Evolutionary conservation across 2,329 filamentous ascomycete species (phyloP), one percentile per base, ranked within the genome.

Genomic region (Colletotrichum acutatum): DNA sequence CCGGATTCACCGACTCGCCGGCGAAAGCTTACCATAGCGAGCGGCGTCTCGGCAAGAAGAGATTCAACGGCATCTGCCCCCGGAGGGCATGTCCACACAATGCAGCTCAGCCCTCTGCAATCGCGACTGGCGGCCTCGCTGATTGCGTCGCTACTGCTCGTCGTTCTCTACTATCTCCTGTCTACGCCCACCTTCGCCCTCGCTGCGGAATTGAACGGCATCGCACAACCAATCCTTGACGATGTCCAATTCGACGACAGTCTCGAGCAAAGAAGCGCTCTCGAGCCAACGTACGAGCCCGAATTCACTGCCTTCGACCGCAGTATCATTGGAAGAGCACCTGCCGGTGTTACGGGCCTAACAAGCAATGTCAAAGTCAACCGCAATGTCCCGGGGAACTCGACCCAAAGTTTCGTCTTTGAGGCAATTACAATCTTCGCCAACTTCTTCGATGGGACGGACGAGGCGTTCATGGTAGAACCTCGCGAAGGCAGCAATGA

Each of bases 51-150:
- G 19, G 24, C 30, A 62, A 49, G 37, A 57, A n/a, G 5, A 71
- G 32, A 49, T 26, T 66, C 24, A 62, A 49, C 57, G 53, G 59
- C 61, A 65, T 56, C 76, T 76, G 79, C 80, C 82, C 82, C 79
- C 79, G 78, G 82, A 81, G 86, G 86, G 83, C 83, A 83, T 83
- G 81, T 78, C 76, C 77, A 75, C 79, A 82, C 78, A 75, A 90
- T 90, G 88, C 85, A 91, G 82, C 87, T 92, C 81, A 91, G 89
- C 80, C 90, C 89, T 78, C 85, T 94, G 76, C 93, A 94, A 85
- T 92, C 91, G 83, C 92, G 93, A 80, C 89, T 94, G 78, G 89
- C 89, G 79, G 90, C 91, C 78, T 93, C 92, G 70, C 80, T 93
- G 66, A 85, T 89, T 77, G 90, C 91, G 66, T 89, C 90, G 37